Evolutionary conservation across 129 eudicot genomes (phyloP).

Genomic region (Artemisia tridentata): DNA sequence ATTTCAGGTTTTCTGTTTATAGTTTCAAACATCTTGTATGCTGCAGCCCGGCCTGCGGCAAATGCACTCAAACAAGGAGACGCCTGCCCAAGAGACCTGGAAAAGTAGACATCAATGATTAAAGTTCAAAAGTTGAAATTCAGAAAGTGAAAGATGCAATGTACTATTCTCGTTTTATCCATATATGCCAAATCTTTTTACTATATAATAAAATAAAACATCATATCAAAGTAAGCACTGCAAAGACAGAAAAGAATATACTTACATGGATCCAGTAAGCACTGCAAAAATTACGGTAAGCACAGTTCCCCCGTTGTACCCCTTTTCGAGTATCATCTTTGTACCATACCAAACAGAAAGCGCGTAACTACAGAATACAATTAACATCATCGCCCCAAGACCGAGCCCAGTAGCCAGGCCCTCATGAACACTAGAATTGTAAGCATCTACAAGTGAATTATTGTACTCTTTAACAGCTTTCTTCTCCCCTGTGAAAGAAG

Average conservation of each 20-base stretch:
- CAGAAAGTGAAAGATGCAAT: too few species aligned
- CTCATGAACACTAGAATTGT: slow-evolving; percentile 62
- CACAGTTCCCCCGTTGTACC: slow-evolving; percentile 67
- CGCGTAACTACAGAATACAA: slow-evolving; percentile 54
- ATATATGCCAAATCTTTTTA: slow-evolving; percentile 15
- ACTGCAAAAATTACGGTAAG: slow-evolving; percentile 61
- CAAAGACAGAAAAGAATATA: not conserved
- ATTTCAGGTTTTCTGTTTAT: slow-evolving; percentile 70
- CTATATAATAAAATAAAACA: too few species aligned
- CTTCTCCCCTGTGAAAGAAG: slow-evolving; percentile 86
- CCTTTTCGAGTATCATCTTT: slow-evolving; percentile 57
- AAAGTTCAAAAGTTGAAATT: not conserved
- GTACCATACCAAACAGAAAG: slow-evolving; percentile 84
- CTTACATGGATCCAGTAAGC: slow-evolving; percentile 52
- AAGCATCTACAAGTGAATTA: slow-evolving; percentile 57
- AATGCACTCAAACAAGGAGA: slow-evolving; percentile 82
- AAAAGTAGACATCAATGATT: not conserved
- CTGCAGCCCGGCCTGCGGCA: slow-evolving; percentile 89
- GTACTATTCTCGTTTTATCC: too few species aligned
- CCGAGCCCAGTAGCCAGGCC: slow-evolving; percentile 76
- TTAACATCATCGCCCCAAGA: slow-evolving; percentile 50
- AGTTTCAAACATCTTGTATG: slow-evolving; percentile 85
- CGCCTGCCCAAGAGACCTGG: slow-evolving; percentile 80
- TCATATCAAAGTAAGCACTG: too few species aligned
- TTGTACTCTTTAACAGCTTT: slow-evolving; percentile 66